Base-by-base conservation (phyloP, 305 asterid species). In the Euphrasia arctica region DNA sequence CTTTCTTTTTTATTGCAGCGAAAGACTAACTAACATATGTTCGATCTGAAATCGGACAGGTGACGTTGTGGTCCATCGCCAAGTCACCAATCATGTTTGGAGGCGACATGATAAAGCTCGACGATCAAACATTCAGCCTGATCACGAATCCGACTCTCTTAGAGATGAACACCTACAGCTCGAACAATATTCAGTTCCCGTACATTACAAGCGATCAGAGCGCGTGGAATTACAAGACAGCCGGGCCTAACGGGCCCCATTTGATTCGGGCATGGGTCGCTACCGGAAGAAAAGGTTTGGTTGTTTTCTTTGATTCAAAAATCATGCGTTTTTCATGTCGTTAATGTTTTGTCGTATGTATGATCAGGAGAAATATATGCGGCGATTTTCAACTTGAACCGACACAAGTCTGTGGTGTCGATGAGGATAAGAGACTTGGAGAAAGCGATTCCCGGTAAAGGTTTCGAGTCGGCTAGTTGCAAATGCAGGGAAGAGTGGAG, bases 51-150 rank as follows among this genome's bases (percentile, higher is more conserved):
- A 0, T 2, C 3, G 13, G 59, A 27, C 80, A 92, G 98, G 80
- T 92, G 81, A 86, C 98, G 8, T 76, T 92, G 14, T 92, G 98
- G 98, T 74, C 98, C 71, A 87, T 92, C 71, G 86, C 78, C 32
- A 90, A 83, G 79, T 87, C 98, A 50, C 97, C 98, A 58, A 67
- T 92, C 68, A 92, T 92, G 95, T 87, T 81, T 36, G 97, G 98
- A 63, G 98, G 98, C 66, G 98, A 92, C 70, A 74, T 92, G 96
- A 83, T 92, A 80, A 64, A 61, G 22, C 80, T 92, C 25, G 93
- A 90, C 49, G 70, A 71, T 5, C 13, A 72, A 6, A 85, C 96
- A n/a, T 61, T 77, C 63, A 55, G 74, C 50, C 79, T 92, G 68
- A 78, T 92, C 70, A 77, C 90, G 4, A 83, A 92, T 78, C 98